Evolutionary conservation across 495 filamentous ascomycete species (phyloP), one percentile per base, ranked within the genome.

Genomic region (Glutinoglossum americanum): DNA sequence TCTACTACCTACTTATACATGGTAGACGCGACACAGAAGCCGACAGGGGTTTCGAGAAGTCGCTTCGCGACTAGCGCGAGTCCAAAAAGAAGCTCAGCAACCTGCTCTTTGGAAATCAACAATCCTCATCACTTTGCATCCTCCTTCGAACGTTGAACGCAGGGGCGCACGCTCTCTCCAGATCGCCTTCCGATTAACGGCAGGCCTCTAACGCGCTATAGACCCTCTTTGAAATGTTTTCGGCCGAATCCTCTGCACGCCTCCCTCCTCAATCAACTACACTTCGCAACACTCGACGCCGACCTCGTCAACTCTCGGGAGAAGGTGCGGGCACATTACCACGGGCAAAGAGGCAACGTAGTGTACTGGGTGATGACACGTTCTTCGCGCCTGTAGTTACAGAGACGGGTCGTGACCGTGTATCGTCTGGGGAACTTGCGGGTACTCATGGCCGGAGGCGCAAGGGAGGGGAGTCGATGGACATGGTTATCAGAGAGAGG

Each of bases 341-440:
- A 23, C 84, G 79, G 64, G 76, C 83, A 19, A 89, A 89, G 71
- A 75, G 83, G 63, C 82, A 83, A 61, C 60, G 83, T 59, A 78
- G 82, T 25, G 75, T 74, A 17, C 67, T 85, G 55, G 74, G 71
- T 39, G 73, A 80, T 54, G 72, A 77, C 44, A 76, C 75, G 15
- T 71, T 74, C 56, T 70, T 71, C 37, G 58, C 67, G 44, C 65
- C 64, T 10, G 26, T 58, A 10, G 64, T 67, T 21, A 54, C 60
- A 28, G 57, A 64, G 4, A 59, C 58, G 54, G 64, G 67, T 44
- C 39, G 59, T 39, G 60, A 59, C n/a, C 61, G 65, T 26, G 56
- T 17, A 44, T 23, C 48, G 28, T 23, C 37, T 54, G 63, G 33
- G 72, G 71, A 58, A 76, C 68, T 67, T 64, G 62, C 60, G 62